phyloP scores from a whole-genome alignment of 306 rosid species.

The Fragaria nilgerrensis region DNA sequence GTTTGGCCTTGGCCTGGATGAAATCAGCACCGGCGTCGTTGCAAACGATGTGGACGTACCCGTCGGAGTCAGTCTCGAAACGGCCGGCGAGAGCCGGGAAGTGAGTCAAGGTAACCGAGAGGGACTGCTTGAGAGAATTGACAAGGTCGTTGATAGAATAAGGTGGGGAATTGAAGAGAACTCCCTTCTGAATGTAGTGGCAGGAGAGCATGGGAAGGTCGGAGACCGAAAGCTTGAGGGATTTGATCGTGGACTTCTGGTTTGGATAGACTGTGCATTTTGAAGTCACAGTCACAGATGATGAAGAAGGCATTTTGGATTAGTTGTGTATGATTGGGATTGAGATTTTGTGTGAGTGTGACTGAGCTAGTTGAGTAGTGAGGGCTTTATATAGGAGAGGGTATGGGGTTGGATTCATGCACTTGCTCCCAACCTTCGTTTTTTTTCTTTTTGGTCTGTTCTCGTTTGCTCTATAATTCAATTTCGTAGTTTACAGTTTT shows the following conservation, averaged over 20 bases:
- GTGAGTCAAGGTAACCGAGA: constrained; percentile 53
- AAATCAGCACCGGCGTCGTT: constrained; percentile 78
- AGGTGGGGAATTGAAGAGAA: constrained; percentile 55
- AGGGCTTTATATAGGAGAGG: constrained; percentile 26
- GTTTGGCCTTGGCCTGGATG: constrained; percentile 65
- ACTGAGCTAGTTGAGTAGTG: background rate
- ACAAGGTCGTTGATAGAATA: constrained; percentile 46
- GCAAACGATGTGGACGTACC: constrained; percentile 52
- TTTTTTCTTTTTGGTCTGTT: background rate
- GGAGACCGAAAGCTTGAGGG: constrained; percentile 69
- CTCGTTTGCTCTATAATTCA: background rate
- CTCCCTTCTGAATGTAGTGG: constrained; percentile 86
- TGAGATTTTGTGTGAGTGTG: constrained; percentile 7
- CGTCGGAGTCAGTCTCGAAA: constrained; percentile 47
- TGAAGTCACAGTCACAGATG: constrained; percentile 53
- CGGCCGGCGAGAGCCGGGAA: constrained; percentile 89
- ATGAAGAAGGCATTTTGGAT: constrained; percentile 70
- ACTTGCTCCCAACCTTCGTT: constrained; percentile 13
- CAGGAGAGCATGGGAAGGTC: constrained; percentile 91
- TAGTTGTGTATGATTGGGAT: background rate
- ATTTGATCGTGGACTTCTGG: constrained; percentile 45
- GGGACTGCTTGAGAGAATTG: constrained; percentile 50
- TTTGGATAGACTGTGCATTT: constrained; percentile 54
- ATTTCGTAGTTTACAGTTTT: background rate
- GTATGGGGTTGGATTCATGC: constrained; percentile 33